Percentiles rank a stretch among this genome's conserved stretches.
Conservation (phyloP, 495 filamentous ascomycete genomes). For the Daldinia concentrica region DNA sequence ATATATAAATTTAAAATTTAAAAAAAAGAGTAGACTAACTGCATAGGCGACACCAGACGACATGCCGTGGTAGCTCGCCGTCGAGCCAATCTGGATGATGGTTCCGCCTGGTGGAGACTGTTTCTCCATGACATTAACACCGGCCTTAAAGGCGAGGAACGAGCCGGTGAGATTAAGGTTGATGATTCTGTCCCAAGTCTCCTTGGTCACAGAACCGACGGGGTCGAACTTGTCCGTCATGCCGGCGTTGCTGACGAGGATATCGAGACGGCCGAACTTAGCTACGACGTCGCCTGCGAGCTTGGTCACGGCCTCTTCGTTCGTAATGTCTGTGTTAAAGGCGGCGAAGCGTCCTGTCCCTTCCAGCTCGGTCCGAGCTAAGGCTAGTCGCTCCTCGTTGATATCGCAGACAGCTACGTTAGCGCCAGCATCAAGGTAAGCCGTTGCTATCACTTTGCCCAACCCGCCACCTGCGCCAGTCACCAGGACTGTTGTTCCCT, state of each 20-base stretch:
- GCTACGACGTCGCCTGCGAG: slow-evolving; percentile 49
- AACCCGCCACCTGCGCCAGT: slow-evolving; percentile 57
- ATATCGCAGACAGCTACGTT: slow-evolving; percentile 59
- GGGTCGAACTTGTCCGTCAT: slow-evolving; percentile 65
- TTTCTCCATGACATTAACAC: slow-evolving; percentile 51
- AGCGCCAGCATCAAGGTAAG: slow-evolving; percentile 53
- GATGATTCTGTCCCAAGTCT: slow-evolving; percentile 66
- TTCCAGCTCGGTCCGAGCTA: slow-evolving; percentile 44
- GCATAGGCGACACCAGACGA: slow-evolving; percentile 64
- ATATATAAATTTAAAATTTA: too few relatives aligned
- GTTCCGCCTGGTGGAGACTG: slow-evolving; percentile 44
- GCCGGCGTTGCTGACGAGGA: slow-evolving; percentile 63
- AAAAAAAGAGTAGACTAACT: slow-evolving; percentile 35
- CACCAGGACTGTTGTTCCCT: slow-evolving; percentile 55
- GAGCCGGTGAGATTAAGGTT: slow-evolving; percentile 69
- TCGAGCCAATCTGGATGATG: slow-evolving; percentile 62
- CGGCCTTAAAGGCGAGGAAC: slow-evolving; percentile 62
- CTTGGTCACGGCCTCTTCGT: slow-evolving; percentile 48
- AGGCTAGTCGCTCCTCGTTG: slow-evolving; percentile 52
- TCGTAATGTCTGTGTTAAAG: slow-evolving; percentile 48
- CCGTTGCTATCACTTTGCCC: slow-evolving; percentile 51
- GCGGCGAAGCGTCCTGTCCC: slow-evolving; percentile 43
- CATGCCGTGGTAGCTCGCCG: slow-evolving; percentile 46
- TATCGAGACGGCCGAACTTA: slow-evolving; percentile 56
- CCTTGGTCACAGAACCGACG: slow-evolving; percentile 59